Conservation (phyloP, 805 yeast genomes). For the Ogataea zsoltii region DNA sequence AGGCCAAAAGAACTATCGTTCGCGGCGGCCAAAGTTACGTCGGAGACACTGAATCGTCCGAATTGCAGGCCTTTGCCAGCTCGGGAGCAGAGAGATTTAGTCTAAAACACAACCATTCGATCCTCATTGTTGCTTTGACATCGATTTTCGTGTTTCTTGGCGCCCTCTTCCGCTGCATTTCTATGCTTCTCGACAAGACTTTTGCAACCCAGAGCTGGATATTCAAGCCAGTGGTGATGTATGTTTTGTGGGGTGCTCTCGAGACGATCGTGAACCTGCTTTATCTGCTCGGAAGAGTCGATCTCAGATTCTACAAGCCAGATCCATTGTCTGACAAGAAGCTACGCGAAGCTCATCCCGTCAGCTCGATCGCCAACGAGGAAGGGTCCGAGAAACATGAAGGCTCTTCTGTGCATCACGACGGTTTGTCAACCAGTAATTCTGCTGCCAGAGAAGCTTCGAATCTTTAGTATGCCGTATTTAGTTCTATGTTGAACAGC, state of each 20-base stretch:
- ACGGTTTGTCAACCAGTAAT: no score
- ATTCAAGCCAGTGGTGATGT: slow-evolving; percentile 58
- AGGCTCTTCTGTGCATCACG: no score
- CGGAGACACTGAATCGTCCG: slow-evolving; percentile 16
- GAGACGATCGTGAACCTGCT: slow-evolving; percentile 59
- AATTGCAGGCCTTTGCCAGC: slow-evolving; percentile 23
- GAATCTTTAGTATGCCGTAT: no score
- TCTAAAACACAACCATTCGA: slow-evolving; percentile 52
- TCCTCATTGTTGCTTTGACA: slow-evolving; percentile 45
- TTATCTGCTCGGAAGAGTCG: slow-evolving; percentile 65
- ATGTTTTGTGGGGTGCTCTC: slow-evolving; percentile 66
- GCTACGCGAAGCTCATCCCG: no score
- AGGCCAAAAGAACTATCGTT: slow-evolving; percentile 31
- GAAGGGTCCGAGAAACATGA: no score
- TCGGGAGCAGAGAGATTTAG: slow-evolving; percentile 27
- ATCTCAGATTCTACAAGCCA: slow-evolving; percentile 78
- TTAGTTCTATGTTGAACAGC: no score
- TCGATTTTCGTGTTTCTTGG: slow-evolving; percentile 52
- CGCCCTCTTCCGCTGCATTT: slow-evolving; percentile 51
- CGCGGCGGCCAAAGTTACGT: slow-evolving; percentile 24
- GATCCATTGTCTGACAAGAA: slow-evolving; percentile 36
- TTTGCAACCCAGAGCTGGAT: slow-evolving; percentile 42
- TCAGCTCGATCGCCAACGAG: no score
- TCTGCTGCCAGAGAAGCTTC: no score
- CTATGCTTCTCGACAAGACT: slow-evolving; percentile 40